Conservation (phyloP, 345 rosid genomes). For the Syzygium jambos region DNA sequence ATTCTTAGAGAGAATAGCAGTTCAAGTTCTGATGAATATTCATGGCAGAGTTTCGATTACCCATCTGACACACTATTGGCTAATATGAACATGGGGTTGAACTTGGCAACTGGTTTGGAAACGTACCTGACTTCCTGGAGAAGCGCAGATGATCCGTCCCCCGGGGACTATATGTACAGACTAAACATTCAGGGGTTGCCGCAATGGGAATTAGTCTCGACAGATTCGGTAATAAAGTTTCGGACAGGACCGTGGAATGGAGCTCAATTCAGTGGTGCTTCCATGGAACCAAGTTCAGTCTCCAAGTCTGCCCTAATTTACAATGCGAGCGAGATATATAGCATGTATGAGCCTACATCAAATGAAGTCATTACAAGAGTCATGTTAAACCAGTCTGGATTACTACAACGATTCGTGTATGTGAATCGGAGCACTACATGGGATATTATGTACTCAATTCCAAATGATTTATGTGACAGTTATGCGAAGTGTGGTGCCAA, state of each 20-base stretch:
- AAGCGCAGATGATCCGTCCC: conserved; percentile 11
- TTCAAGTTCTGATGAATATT: background rate
- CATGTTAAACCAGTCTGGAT: background rate
- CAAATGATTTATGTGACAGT: background rate
- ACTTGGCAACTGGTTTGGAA: background rate
- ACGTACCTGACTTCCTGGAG: conserved; percentile 17
- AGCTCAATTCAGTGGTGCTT: conserved; percentile 10
- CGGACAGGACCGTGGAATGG: conserved; percentile 36
- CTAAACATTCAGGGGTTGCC: background rate
- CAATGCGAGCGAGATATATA: conserved; percentile 3
- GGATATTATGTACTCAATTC: background rate
- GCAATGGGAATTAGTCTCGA: background rate
- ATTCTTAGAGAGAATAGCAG: conserved; percentile 5
- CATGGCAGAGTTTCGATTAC: conserved; percentile 40
- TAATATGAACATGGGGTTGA: conserved; percentile 31
- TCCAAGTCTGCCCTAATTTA: conserved; percentile 9
- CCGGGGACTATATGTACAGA: conserved; percentile 12
- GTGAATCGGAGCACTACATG: background rate
- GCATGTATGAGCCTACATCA: conserved; percentile 2
- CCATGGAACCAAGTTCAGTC: background rate
- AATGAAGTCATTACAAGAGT: background rate
- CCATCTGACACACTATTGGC: conserved; percentile 26
- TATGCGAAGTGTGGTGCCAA: background rate
- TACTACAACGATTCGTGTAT: background rate
- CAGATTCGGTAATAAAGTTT: background rate